Evolutionary conservation across 2,329 filamentous ascomycete genomes (phyloP).

Genomic region (Cladosporium sp.): DNA sequence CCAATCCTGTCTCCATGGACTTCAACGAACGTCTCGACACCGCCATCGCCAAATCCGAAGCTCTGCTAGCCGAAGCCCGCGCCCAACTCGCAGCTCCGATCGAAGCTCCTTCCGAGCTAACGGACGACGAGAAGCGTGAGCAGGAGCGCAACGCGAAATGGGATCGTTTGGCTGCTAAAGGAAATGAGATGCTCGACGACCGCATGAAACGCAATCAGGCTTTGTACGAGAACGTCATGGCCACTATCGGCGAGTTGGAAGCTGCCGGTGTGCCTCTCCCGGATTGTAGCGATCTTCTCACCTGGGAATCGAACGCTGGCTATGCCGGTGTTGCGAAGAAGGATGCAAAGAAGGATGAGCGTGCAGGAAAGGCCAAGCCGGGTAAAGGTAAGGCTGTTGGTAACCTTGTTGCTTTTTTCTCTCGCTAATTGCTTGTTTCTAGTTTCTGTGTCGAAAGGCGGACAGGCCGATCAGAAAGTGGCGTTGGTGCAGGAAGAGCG

Average conservation of each 20-base stretch:
- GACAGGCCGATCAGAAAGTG: too few species aligned
- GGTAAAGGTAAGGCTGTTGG: too few species aligned
- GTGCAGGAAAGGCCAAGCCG: too few species aligned
- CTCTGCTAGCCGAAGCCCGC: constrained; percentile 13
- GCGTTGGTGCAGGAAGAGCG: too few species aligned
- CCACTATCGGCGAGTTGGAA: constrained; percentile 12
- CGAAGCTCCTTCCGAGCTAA: constrained; percentile 11
- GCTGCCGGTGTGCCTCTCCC: not conserved
- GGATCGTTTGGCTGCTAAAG: constrained; percentile 7
- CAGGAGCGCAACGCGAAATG: constrained; percentile 11
- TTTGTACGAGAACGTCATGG: constrained; percentile 11
- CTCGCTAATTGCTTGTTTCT: too few species aligned
- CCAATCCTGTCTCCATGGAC: constrained; percentile 11
- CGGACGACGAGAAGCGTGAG: constrained; percentile 13
- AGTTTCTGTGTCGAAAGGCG: too few species aligned
- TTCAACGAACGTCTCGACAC: constrained; percentile 15
- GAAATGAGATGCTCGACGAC: not conserved
- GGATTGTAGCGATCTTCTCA: not conserved
- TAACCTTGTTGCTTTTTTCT: too few species aligned
- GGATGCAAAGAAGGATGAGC: too few species aligned
- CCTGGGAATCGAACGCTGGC: not conserved
- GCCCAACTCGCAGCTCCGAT: constrained; percentile 12
- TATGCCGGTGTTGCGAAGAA: too few species aligned
- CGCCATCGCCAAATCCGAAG: constrained; percentile 14
- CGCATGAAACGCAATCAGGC: constrained; percentile 3